These are phyloP conservation scores for Leccinum aurantiacum DNA, from an alignment of 768 basidiomycete genomes.

Conservation along the genomic window DNA sequence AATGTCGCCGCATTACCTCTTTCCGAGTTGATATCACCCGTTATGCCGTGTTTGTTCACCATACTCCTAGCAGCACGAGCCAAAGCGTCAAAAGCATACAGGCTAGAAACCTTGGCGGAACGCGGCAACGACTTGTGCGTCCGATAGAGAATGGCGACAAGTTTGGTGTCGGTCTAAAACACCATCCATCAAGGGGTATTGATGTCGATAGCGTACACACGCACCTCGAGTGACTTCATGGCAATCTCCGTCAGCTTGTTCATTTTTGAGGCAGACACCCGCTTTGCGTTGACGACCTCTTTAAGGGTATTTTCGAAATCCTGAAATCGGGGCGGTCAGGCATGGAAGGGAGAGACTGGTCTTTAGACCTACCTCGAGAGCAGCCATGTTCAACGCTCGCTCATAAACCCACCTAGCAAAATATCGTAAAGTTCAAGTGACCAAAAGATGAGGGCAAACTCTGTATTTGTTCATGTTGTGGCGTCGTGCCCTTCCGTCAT, in stretches of 20 bases:
- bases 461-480: slow-evolving; percentile 45
- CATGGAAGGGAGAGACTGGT: neutral
- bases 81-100: slow-evolving; percentile 94
- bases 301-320: slow-evolving; percentile 79
- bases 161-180: slow-evolving; percentile 74
- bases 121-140: slow-evolving; percentile 78
- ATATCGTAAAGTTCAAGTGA: slow-evolving; percentile 9
- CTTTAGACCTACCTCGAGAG: slow-evolving; percentile 38
- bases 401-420: slow-evolving; percentile 21
- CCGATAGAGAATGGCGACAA: slow-evolving; percentile 87
- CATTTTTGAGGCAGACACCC: slow-evolving; percentile 88
- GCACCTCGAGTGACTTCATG: slow-evolving; percentile 74
- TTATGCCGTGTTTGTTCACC: slow-evolving; percentile 61
- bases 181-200: neutral
- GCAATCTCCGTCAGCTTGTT: slow-evolving; percentile 71
- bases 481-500: neutral
- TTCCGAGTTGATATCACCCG: slow-evolving; percentile 52
- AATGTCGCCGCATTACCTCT: slow-evolving; percentile 81
- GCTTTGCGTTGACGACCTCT: slow-evolving; percentile 78
- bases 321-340: slow-evolving; percentile 40
- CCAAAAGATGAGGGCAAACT: slow-evolving; percentile 11
- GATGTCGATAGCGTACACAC: slow-evolving; percentile 22
- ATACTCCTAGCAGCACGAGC: slow-evolving; percentile 76
- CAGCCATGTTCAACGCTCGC: slow-evolving; percentile 36
- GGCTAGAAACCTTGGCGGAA: slow-evolving; percentile 74